Base-by-base conservation (phyloP, 164 flowering plant genomes). In the Macadamia integrifolia region DNA sequence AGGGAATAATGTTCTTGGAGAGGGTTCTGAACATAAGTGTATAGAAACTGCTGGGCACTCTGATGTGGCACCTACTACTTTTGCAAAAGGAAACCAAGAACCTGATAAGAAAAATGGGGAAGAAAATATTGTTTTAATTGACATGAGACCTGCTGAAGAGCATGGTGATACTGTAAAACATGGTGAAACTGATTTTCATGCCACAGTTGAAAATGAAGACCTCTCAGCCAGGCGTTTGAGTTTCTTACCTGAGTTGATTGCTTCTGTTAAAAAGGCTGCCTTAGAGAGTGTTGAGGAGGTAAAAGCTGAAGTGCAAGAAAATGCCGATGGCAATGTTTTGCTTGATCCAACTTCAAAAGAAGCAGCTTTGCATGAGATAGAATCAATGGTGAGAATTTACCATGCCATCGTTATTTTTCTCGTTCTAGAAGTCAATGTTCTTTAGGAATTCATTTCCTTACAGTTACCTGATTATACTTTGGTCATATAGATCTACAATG, bases 221-320 rank as follows among this genome's bases (percentile, higher is more conserved):
- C 67, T 70, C 14, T 77, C 80, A 9, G 76, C 64, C 62, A 69
- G 78, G 59, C 65, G 65, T 73, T 74, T 86, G 73, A 83, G 77
- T 74, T 79, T 81, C 75, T 66, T 88, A 69, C 93, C 96, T 58
- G 96, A 91, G 72, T 75, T 91, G 69, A 79, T 87, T 71, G 93
- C 84, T 76, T 88, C 97, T 15, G 87, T 77, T 23, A 86, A 85
- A 68, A 81, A 72, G 72, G 87, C 84, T 31, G 83, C 85, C 52
- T 55, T 88, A 68, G 84, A 84, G 72, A 84, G 67, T 72, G 83
- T 60, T 32, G 86, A 85, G 69, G 89, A 83, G 70, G 89, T 83
- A 71, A 84, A 82, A 77, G 82, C 76, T 58, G 71, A 53, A 78
- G 86, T 64, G 58, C 77, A 80, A 50, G 87, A 66, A 69, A 66